A percentile compares a stretch with the other conserved stretches of the same genome.
phyloP scores from a whole-genome alignment of 345 rosid species.

The Eutrema yunnanense region DNA sequence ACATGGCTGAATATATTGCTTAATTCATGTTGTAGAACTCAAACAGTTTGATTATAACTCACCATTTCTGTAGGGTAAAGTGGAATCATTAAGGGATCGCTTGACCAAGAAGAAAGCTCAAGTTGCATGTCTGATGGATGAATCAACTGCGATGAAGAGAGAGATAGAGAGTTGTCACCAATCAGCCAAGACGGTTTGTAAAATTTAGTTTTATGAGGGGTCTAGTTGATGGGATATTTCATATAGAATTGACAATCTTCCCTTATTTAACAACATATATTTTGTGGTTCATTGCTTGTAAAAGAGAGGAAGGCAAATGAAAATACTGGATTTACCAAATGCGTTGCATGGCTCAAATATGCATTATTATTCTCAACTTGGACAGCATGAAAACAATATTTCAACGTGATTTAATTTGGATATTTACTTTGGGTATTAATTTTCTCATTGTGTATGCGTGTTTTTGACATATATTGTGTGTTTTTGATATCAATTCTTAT shows the following conservation, averaged over 20 bases:
- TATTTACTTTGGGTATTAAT: neutral
- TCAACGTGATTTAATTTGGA: neutral
- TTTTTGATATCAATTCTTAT: constrained; percentile 17
- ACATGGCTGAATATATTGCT: neutral
- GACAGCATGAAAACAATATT: neutral
- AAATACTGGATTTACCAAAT: constrained; percentile 6
- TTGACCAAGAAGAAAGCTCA: constrained; percentile 67
- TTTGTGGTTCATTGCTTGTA: neutral
- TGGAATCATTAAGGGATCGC: constrained; percentile 49
- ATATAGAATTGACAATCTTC: neutral
- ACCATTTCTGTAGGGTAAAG: constrained; percentile 40
- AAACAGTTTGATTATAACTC: neutral
- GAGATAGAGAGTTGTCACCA: constrained; percentile 58
- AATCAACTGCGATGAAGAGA: constrained; percentile 62
- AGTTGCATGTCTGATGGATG: constrained; percentile 57
- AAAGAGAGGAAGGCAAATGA: neutral
- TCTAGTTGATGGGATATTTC: neutral
- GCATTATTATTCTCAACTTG: neutral
- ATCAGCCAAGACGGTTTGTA: constrained; percentile 52
- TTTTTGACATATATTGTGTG: constrained; percentile 2
- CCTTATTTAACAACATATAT: neutral
- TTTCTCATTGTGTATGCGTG: neutral
- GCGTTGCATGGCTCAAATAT: neutral
- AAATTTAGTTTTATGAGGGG: constrained; percentile 11
- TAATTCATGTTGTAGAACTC: neutral